Base-by-base conservation (phyloP, 2,329 filamentous ascomycete species). In the Botrytis tulipae region DNA sequence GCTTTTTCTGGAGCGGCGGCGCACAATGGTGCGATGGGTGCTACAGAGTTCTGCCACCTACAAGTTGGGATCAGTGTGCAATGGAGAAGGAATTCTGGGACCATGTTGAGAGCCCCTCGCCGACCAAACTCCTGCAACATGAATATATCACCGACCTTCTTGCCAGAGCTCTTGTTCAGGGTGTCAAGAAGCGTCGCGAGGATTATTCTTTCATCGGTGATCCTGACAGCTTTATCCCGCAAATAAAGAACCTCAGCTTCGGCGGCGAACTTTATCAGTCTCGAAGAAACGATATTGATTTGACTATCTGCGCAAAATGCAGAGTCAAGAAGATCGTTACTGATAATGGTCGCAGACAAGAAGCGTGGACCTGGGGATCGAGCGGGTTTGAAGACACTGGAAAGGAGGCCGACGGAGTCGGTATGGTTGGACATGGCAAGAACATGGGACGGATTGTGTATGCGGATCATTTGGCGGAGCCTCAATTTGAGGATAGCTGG, bases 41-140 rank as follows among this genome's bases (percentile, higher is more conserved):
- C 35, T 57, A 35, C 18, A 54, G 48, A 57, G 20, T 57, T 22
- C 46, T 68, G 48, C 65, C 48, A 3, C 35, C 65, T 10, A 25
- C 46, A 42, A 68, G 65, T 40, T 68, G 65, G 65, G 16, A 68
- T 14, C 8, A 32, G 22, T 68, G 65, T 6, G n/a, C 20, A 1
- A 57, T 68, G 20, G 65, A 68, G 65, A 57, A 54, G 25, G 20
- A 42, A 12, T 32, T 68, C 12, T 68, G 65, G 65, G 46, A 29
- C 46, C 25, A 18, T n/a, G 22, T 54, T 10, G 65, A 37, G 35
- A 29, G 9, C 10, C 62, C 42, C 32, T 35, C 42, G 1, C 12
- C 32, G 62, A 5, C 18, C 2, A 66, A 35, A 25, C 22, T 48
- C 12, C n/a, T 18, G 29, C 48, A 25, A 3, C 48, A 57, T 18